Base-by-base conservation (phyloP, 495 filamentous ascomycete species). In the Tuber magnatum region DNA sequence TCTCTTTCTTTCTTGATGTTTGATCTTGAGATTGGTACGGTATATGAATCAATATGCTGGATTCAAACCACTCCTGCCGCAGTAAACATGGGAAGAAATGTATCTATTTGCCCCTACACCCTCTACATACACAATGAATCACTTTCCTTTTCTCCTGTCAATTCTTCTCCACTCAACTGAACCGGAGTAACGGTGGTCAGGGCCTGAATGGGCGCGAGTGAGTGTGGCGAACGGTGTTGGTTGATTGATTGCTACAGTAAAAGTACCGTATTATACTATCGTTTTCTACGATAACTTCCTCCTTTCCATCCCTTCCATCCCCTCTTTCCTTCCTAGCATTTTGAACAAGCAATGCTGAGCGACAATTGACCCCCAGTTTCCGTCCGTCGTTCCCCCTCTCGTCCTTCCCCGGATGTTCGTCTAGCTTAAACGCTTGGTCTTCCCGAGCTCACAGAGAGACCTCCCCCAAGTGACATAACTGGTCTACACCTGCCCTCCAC, bases 371-470 rank as follows among this genome's bases (percentile, higher is more conserved):
- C 40, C 51, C 44, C 28, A 28, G 12, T 12, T 16, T 32, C 69
- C 56, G 32, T 39, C 74, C 12, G 14, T 70, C n/a, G n/a, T n/a
- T n/a, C 22, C 71, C 41, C 65, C 65, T 77, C 75, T 73, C 56
- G 41, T 71, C 71, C 74, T 69, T 71, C 71, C 56, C 69, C 1
- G 43, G 46, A 61, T 38, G 43, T 74, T 77, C 75, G 65, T 70
- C 77, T 78, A 68, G 76, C 72, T 79, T 65, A 61, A 78, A 72
- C 77, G 71, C 75, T 78, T 79, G 71, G 71, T 71, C 73, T 32
- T 61, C 71, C 78, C 74, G 75, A 68, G 75, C 51, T 74, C 69
- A 71, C 46, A 68, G 69, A 72, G 35, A 69, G 70, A 51, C 8
- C 5, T 42, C 76, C 71, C 48, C 77, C 73, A 39, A 72, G 75